These are phyloP conservation scores for Dendryphion nanum DNA, from an alignment of 2,329 filamentous ascomycete genomes.

Conservation along the genomic window DNA sequence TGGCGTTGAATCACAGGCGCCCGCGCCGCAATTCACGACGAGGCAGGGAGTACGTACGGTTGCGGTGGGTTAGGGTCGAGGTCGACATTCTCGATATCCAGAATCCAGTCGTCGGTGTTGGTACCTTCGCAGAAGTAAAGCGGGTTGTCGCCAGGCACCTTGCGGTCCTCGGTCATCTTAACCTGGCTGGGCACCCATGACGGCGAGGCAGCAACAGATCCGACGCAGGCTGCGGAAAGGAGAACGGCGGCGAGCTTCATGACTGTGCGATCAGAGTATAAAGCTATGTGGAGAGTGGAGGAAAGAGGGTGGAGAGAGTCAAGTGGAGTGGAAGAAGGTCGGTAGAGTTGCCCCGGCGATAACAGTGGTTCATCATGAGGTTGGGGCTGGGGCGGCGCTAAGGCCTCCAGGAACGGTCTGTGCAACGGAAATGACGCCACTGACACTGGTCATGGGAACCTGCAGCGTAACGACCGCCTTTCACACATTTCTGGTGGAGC, in stretches of 20 bases:
- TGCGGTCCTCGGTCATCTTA: constrained; percentile 52
- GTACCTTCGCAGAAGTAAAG: constrained; percentile 77
- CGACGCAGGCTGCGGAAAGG: constrained; percentile 44
- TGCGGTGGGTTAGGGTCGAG: constrained; percentile 81
- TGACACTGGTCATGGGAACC: background rate
- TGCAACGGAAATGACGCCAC: background rate
- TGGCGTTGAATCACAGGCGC: no score
- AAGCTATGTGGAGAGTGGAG: constrained; percentile 1
- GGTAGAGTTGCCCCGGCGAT: constrained; percentile 12
- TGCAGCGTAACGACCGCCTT: no score
- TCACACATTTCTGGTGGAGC: no score
- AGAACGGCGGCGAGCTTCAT: constrained; percentile 40
- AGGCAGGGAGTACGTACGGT: constrained; percentile 55
- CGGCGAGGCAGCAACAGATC: constrained; percentile 44
- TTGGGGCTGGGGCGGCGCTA: constrained; percentile 8
- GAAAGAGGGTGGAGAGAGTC: background rate
- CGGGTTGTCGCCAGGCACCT: constrained; percentile 82
- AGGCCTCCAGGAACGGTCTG: background rate
- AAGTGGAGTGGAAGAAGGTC: no score
- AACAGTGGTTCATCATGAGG: constrained; percentile 8
- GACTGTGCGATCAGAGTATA: constrained; percentile 5
- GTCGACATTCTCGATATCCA: constrained; percentile 77
- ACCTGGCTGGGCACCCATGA: constrained; percentile 49
- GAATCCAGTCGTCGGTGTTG: constrained; percentile 66
- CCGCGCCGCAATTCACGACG: no score